Evolutionary conservation across 2,329 filamentous ascomycete species (phyloP).

Genomic region (Aspergillus tanneri): DNA sequence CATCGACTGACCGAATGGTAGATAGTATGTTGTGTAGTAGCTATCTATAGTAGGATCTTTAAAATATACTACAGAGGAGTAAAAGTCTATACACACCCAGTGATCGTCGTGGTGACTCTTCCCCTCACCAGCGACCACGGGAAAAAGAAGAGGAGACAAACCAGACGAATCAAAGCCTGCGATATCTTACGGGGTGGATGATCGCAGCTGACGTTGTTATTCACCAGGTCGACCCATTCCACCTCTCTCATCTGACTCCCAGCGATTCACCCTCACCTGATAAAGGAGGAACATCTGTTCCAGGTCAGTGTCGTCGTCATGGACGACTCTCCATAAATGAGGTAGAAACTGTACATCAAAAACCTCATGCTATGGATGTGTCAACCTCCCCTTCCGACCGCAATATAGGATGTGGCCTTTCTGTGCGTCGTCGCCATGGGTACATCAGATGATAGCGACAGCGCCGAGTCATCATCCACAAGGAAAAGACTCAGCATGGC

Average conservation of each 20-base stretch:
- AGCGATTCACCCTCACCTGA: slow-evolving; percentile 10
- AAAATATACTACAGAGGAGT: too few relatives aligned
- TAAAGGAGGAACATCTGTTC: slow-evolving; percentile 7
- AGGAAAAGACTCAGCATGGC: slow-evolving; percentile 8
- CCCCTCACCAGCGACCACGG: too few relatives aligned
- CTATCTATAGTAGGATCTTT: too few relatives aligned
- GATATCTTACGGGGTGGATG: neutral
- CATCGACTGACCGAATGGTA: too few relatives aligned
- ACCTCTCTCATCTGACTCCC: slow-evolving; percentile 9
- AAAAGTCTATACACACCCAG: too few relatives aligned
- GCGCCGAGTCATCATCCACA: neutral
- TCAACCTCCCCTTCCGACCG: neutral
- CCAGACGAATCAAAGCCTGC: too few relatives aligned
- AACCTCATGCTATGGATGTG: neutral
- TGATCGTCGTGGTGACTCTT: too few relatives aligned
- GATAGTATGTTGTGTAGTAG: too few relatives aligned
- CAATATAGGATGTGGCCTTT: neutral
- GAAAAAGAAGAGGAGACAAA: too few relatives aligned
- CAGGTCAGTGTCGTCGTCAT: neutral
- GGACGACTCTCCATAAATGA: neutral
- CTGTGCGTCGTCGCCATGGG: slow-evolving; percentile 6
- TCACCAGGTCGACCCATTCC: slow-evolving; percentile 5
- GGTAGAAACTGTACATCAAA: neutral
- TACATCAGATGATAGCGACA: slow-evolving; percentile 4
- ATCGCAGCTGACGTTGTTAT: neutral